Evolutionary conservation across 805 yeast genomes (phyloP).

Genomic region (Myxozyma nipponensis): DNA sequence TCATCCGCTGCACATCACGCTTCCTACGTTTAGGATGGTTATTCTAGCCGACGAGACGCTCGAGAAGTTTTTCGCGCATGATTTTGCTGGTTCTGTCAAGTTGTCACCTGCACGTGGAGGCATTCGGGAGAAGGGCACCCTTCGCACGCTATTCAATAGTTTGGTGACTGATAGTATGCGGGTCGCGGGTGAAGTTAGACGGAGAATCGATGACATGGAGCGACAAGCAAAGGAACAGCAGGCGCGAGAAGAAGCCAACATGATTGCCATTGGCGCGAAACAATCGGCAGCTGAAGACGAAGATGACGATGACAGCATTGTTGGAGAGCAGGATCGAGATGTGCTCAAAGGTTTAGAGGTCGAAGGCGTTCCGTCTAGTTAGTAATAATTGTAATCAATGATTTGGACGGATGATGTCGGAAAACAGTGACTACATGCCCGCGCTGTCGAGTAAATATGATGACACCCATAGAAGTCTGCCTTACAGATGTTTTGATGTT

Average conservation of each 20-base stretch:
- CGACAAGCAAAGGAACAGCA: slow-evolving; percentile 32
- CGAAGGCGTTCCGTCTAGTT: slow-evolving; percentile 37
- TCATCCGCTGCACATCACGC: slow-evolving; percentile 66
- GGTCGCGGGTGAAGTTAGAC: slow-evolving; percentile 84
- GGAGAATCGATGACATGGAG: slow-evolving; percentile 65
- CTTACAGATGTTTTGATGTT: not conserved
- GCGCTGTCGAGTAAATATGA: too few species aligned
- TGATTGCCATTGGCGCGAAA: slow-evolving; percentile 1
- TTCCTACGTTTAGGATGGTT: slow-evolving; percentile 93
- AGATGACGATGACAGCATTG: slow-evolving; percentile 29
- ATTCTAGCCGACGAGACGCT: slow-evolving; percentile 89
- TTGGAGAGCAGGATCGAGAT: slow-evolving; percentile 48
- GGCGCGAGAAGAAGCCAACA: slow-evolving; percentile 30
- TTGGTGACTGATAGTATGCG: slow-evolving; percentile 87
- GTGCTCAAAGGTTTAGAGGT: slow-evolving; percentile 50
- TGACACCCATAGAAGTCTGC: too few species aligned
- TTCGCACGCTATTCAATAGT: slow-evolving; percentile 87
- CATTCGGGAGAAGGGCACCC: slow-evolving; percentile 31
- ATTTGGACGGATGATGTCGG: too few species aligned
- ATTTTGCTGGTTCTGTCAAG: slow-evolving; percentile 29
- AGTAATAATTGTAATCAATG: too few species aligned
- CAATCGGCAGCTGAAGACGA: slow-evolving; percentile 4
- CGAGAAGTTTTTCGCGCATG: slow-evolving; percentile 70
- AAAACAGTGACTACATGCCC: too few species aligned
- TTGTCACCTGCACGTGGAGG: slow-evolving; percentile 24